These are phyloP conservation scores for Chaetomiaceae sp. DNA, from an alignment of 2,329 filamentous ascomycete genomes.

Conservation along the genomic window DNA sequence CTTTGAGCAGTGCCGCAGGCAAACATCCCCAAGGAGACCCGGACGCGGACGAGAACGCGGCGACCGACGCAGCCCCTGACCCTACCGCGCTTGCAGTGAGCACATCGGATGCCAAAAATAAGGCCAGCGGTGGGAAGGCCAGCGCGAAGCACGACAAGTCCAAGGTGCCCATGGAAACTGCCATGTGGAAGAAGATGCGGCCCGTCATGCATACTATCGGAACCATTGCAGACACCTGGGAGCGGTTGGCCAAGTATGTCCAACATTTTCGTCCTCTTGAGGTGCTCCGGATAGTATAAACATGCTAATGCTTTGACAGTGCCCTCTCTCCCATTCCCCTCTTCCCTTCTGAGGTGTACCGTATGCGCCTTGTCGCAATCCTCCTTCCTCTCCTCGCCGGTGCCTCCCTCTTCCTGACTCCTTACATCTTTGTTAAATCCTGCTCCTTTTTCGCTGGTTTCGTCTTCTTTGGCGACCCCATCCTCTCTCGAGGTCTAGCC, in stretches of 20 bases:
- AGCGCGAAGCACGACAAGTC: constrained; percentile 63
- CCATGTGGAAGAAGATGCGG: constrained; percentile 71
- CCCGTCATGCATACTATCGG: constrained; percentile 60
- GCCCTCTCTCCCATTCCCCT: constrained; percentile 60
- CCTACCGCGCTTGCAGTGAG: constrained; percentile 35
- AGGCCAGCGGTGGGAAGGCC: constrained; percentile 44
- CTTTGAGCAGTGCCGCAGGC: constrained; percentile 69
- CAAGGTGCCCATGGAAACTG: constrained; percentile 70
- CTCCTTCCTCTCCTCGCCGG: constrained; percentile 50
- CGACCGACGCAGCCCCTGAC: constrained; percentile 29
- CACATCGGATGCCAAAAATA: constrained; percentile 38
- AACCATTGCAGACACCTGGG: constrained; percentile 47
- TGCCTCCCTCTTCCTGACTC: constrained; percentile 48
- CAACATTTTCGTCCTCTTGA: not conserved
- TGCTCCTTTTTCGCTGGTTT: constrained; percentile 65
- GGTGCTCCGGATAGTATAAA: too few species aligned
- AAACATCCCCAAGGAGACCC: constrained; percentile 68
- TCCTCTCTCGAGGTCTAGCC: constrained; percentile 56
- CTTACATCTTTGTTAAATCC: constrained; percentile 60
- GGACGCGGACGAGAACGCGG: constrained; percentile 38
- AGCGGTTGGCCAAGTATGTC: constrained; percentile 43
- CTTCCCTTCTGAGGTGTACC: constrained; percentile 50
- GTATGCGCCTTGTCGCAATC: constrained; percentile 49
- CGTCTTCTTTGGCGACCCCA: constrained; percentile 73
- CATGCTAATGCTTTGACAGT: constrained; percentile 30